phyloP scores from a whole-genome alignment of 2,329 filamentous ascomycete species.

The Xylaria digitata region DNA sequence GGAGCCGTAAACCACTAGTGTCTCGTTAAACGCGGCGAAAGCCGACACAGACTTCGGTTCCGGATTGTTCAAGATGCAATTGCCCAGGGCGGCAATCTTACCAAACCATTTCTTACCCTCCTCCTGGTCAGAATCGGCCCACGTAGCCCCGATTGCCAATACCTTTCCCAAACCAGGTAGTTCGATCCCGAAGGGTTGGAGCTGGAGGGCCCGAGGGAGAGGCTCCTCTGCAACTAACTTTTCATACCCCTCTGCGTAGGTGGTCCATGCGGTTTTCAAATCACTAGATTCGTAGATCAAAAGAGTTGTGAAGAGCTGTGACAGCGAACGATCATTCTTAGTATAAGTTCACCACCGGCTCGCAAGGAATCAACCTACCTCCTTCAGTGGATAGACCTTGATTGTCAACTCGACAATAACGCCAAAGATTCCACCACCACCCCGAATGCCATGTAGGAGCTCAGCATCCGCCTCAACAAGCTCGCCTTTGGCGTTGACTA shows the following conservation, averaged over 20 bases:
- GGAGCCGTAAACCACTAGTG: conserved; percentile 41
- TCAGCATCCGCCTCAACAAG: conserved; percentile 53
- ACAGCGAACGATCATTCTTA: background rate
- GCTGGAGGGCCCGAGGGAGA: conserved; percentile 25
- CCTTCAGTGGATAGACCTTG: conserved; percentile 53
- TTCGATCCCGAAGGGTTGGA: conserved; percentile 49
- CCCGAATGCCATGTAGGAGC: conserved; percentile 54
- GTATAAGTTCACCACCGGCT: background rate
- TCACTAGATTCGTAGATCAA: conserved; percentile 51
- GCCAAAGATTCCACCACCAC: conserved; percentile 55
- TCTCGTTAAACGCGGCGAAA: conserved; percentile 36
- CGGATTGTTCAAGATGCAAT: conserved; percentile 37
- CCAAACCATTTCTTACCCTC: conserved; percentile 38
- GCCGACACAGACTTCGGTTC: conserved; percentile 32
- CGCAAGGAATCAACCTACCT: conserved; percentile 40
- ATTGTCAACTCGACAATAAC: conserved; percentile 55
- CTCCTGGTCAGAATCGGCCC: conserved; percentile 50
- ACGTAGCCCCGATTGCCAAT: conserved; percentile 47
- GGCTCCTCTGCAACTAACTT: conserved; percentile 25
- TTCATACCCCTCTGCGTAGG: conserved; percentile 32
- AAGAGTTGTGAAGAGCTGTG: conserved; percentile 23
- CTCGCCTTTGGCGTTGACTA: conserved; percentile 53
- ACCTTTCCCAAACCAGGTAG: conserved; percentile 47
- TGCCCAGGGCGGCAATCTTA: conserved; percentile 32
- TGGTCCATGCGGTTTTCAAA: conserved; percentile 39